A percentile compares a stretch with the other conserved stretches of the same genome.
Evolutionary conservation across 495 filamentous ascomycete genomes (phyloP).

Genomic region (Trichoderma asperelloides): DNA sequence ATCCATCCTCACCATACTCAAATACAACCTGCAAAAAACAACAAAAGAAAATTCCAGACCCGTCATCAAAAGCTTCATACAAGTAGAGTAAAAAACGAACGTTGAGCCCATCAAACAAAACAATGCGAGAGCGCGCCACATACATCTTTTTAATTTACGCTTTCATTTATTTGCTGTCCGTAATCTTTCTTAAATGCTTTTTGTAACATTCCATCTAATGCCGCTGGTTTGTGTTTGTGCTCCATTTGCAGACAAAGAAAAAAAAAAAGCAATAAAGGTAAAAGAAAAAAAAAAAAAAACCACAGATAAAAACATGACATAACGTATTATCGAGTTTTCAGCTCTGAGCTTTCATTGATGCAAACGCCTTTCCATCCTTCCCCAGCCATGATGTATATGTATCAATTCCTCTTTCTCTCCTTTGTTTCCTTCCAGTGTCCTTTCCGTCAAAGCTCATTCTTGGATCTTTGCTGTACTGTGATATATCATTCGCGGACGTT

Average conservation of each 20-base stretch:
- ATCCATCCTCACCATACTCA: no score
- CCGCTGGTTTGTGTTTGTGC: conserved; percentile 1
- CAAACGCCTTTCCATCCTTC: conserved; percentile 2
- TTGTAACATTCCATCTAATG: conserved; percentile 7
- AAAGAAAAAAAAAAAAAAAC: neutral
- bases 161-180: conserved; percentile 6
- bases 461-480: neutral
- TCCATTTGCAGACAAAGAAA: no score
- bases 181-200: conserved; percentile 6
- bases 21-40: neutral
- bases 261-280: neutral
- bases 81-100: neutral
- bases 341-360: conserved; percentile 1
- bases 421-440: neutral
- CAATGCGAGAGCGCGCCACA: neutral
- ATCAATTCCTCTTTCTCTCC: neutral
- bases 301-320: conserved; percentile 7
- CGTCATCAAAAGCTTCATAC: neutral
- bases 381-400: neutral
- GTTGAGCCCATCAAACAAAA: neutral
- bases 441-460: neutral
- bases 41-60: neutral
- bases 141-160: neutral
- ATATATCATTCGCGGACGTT: neutral
- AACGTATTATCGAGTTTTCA: neutral